phyloP scores from a whole-genome alignment of 2,329 filamentous ascomycete species.

The Helicocarpus griseus region DNA sequence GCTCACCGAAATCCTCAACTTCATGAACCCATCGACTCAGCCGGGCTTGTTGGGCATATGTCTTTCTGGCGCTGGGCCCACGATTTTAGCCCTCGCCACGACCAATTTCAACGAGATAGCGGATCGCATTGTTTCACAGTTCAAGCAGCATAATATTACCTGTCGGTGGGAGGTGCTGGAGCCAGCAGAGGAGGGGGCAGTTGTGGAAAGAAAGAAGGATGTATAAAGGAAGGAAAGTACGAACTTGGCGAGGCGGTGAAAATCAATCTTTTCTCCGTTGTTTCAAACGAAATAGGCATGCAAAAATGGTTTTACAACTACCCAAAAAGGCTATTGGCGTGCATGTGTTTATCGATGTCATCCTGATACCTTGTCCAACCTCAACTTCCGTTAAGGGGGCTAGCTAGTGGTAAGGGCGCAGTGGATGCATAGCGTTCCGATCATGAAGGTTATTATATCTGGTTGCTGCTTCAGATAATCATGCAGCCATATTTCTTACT shows the following conservation, averaged over 20 bases:
- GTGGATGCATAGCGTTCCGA: no score
- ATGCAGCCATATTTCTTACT: background rate
- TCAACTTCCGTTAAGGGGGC: background rate
- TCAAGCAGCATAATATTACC: conserved; percentile 55
- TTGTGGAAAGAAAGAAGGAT: conserved; percentile 21
- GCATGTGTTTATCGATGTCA: background rate
- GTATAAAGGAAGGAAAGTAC: background rate
- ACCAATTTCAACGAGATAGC: conserved; percentile 84
- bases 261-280: background rate
- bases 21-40: conserved; percentile 78
- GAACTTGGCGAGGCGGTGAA: background rate
- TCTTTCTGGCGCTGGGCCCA: conserved; percentile 87
- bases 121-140: conserved; percentile 62
- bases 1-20: conserved; percentile 79
- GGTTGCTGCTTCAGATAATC: no score
- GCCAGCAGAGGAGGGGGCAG: conserved; percentile 60
- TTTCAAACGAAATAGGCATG: background rate
- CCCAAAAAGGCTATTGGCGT: background rate
- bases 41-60: conserved; percentile 88
- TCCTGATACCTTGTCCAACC: background rate
- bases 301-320: background rate
- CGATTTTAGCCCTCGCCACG: conserved; percentile 86
- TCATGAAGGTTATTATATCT: no score
- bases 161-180: conserved; percentile 84
- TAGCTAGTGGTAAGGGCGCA: no score